phyloP scores from a whole-genome alignment of 2,329 filamentous ascomycete species.

The Leptographium galeiforme region DNA sequence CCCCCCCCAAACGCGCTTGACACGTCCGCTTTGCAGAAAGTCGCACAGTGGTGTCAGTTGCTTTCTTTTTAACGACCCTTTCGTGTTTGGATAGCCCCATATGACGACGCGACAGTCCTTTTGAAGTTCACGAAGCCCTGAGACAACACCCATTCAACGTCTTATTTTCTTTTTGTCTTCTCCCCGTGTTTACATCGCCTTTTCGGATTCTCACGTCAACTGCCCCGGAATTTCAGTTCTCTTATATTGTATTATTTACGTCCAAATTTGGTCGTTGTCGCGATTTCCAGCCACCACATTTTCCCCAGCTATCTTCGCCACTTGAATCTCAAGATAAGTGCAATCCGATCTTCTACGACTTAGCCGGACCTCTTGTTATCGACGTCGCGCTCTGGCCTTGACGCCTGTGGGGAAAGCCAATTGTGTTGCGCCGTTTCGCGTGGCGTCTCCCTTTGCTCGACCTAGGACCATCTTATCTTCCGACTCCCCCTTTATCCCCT shows the following conservation, averaged over 20 bases:
- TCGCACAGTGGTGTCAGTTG: neutral
- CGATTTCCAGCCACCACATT: conserved; percentile 11
- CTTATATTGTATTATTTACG: neutral
- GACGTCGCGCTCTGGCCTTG: too few species aligned
- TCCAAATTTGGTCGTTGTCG: neutral
- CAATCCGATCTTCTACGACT: neutral
- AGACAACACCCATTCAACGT: neutral
- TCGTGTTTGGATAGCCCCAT: conserved; percentile 1
- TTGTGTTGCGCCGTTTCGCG: neutral
- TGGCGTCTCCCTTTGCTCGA: neutral
- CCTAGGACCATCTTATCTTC: neutral
- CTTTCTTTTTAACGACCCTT: neutral
- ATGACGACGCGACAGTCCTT: neutral
- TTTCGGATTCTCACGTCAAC: neutral
- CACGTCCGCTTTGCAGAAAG: neutral
- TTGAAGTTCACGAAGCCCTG: neutral
- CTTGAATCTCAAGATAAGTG: neutral
- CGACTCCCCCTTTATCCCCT: neutral
- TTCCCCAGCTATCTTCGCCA: neutral
- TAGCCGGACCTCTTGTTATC: neutral
- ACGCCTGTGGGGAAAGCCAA: too few species aligned
- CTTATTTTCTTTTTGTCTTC: neutral
- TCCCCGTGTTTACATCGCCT: neutral
- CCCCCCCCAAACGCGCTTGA: neutral
- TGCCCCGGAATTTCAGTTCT: neutral